A percentile compares a stretch with the other conserved stretches of the same genome.
Evolutionary conservation across 768 basidiomycete genomes (phyloP).

Genomic region (Tricholoma saponaceum): DNA sequence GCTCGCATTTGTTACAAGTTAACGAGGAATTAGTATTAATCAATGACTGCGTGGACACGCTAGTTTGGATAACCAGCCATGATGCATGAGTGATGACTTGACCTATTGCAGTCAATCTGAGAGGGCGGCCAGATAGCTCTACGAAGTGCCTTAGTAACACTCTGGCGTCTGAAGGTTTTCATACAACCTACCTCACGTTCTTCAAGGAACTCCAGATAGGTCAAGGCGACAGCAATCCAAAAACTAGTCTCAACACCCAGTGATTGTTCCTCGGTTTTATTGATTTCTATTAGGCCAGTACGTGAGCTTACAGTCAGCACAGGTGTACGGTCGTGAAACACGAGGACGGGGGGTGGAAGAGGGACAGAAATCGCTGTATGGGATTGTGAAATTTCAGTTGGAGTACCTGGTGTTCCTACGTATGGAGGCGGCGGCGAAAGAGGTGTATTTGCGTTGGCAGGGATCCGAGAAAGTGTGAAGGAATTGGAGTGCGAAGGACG

Average conservation of each 20-base stretch:
- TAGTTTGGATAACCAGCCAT: no score
- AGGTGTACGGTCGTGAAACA: slow-evolving; percentile 72
- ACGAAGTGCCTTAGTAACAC: neutral
- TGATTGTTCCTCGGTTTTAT: slow-evolving; percentile 47
- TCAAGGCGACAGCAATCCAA: slow-evolving; percentile 71
- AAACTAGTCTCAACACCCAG: slow-evolving; percentile 75
- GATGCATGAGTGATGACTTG: no score
- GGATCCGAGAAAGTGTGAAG: slow-evolving; percentile 48
- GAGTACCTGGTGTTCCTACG: slow-evolving; percentile 17
- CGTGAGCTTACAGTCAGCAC: slow-evolving; percentile 53
- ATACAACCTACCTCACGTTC: slow-evolving; percentile 64
- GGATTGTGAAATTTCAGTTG: slow-evolving; percentile 11
- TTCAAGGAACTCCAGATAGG: slow-evolving; percentile 73
- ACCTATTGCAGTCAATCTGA: slow-evolving; percentile 7
- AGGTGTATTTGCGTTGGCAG: slow-evolving; percentile 14
- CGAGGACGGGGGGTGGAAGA: slow-evolving; percentile 42
- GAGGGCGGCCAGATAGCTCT: slow-evolving; percentile 57
- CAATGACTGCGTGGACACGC: no score
- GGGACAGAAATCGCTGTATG: slow-evolving; percentile 12
- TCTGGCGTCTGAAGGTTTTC: neutral
- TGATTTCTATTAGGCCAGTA: slow-evolving; percentile 62
- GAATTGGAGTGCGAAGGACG: slow-evolving; percentile 58
- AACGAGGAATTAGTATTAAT: no score
- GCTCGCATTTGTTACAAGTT: no score
- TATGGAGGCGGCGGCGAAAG: slow-evolving; percentile 36